Conservation (phyloP, 768 basidiomycete species). For the Brasilioporus rufonigricans region DNA sequence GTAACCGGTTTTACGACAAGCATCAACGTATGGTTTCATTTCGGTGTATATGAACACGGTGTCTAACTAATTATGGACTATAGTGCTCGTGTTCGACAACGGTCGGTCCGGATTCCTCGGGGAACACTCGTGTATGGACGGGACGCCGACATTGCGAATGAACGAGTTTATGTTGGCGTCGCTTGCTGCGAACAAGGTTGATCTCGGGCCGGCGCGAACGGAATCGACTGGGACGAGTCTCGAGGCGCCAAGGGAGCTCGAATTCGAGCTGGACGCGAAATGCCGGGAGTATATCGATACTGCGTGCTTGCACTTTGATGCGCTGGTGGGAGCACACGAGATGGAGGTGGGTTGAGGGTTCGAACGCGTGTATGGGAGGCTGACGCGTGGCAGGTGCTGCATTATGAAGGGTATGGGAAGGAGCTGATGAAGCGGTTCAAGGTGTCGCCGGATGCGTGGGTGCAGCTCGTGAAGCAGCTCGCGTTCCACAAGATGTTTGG, state of each 20-base stretch:
- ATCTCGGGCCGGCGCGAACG: constrained; percentile 58
- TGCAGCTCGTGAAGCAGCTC: constrained; percentile 92
- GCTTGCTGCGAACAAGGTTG: constrained; percentile 67
- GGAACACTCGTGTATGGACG: constrained; percentile 88
- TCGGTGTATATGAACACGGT: neutral
- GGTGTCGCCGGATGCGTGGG: constrained; percentile 91
- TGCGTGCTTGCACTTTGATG: constrained; percentile 69
- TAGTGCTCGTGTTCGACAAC: constrained; percentile 93
- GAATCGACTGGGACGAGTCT: constrained; percentile 39
- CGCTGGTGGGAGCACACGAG: constrained; percentile 75
- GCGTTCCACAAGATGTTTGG: constrained; percentile 86
- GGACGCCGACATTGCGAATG: constrained; percentile 91
- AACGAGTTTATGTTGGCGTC: constrained; percentile 91
- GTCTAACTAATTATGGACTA: constrained; percentile 2
- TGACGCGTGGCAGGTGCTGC: constrained; percentile 53
- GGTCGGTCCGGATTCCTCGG: constrained; percentile 93
- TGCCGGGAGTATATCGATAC: constrained; percentile 50
- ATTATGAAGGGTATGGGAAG: constrained; percentile 91
- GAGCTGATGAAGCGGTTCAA: constrained; percentile 77
- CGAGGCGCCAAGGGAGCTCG: constrained; percentile 61
- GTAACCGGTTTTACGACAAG: constrained; percentile 95
- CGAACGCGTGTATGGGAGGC: neutral
- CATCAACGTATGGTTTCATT: constrained; percentile 67
- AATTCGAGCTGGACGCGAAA: constrained; percentile 62
- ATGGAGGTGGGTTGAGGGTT: constrained; percentile 52